These are phyloP conservation scores for Aspergillus wentii DNA, from an alignment of 495 filamentous ascomycete species.

Conservation along the genomic window DNA sequence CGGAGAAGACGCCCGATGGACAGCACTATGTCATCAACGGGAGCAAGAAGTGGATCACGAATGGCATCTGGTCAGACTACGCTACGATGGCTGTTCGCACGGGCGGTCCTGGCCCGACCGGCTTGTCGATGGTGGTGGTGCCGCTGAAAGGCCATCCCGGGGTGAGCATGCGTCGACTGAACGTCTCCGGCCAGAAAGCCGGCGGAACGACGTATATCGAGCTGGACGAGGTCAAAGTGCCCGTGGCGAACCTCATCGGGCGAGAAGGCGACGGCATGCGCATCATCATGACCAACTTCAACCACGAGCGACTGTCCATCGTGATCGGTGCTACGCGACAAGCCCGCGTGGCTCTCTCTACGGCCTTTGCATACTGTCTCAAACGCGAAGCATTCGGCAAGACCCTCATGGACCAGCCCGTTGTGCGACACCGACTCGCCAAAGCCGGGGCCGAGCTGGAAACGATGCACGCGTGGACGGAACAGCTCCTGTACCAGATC, in stretches of 20 bases:
- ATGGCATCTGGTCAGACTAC: conserved; percentile 72
- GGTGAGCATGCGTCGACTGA: conserved; percentile 61
- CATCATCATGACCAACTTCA: conserved; percentile 82
- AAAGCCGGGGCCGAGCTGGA: conserved; percentile 67
- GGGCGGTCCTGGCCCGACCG: conserved; percentile 55
- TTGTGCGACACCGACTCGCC: conserved; percentile 67
- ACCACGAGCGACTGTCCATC: conserved; percentile 70
- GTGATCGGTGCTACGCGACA: conserved; percentile 57
- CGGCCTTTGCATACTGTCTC: conserved; percentile 64
- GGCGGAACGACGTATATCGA: conserved; percentile 73
- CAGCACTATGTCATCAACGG: conserved; percentile 69
- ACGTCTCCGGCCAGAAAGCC: conserved; percentile 53
- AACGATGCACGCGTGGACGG: conserved; percentile 67
- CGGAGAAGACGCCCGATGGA: conserved; percentile 56
- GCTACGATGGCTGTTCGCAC: conserved; percentile 73
- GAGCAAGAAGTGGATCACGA: conserved; percentile 81
- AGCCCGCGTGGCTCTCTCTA: conserved; percentile 57
- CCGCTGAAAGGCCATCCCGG: conserved; percentile 59
- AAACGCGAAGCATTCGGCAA: conserved; percentile 75
- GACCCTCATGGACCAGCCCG: conserved; percentile 65
- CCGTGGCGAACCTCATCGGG: conserved; percentile 65
- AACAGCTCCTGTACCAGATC: conserved; percentile 70
- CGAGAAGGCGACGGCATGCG: conserved; percentile 66
- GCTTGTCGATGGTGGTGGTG: conserved; percentile 62
- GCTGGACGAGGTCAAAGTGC: conserved; percentile 68